Base-by-base conservation (phyloP, 2,329 filamentous ascomycete species). In the Coleophoma eucalyptorum region DNA sequence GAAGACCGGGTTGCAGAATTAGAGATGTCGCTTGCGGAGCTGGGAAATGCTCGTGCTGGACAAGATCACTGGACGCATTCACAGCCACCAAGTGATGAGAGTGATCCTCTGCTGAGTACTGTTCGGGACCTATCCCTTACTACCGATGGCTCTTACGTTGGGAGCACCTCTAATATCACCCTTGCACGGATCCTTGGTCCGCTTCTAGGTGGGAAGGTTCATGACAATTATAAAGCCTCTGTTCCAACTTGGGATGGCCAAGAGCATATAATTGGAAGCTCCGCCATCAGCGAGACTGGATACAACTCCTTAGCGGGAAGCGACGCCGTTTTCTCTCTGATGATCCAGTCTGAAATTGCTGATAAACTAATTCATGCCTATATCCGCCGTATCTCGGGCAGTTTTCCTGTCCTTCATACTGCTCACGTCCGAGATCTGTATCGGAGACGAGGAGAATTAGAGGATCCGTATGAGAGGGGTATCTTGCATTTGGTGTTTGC, bases 1-100 rank as follows among this genome's bases (percentile, higher is more conserved):
- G 50, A 55, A 43, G 48, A 55, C 19, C 53, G 53, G 11, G 50
- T 52, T 12, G 53, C 53, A 21, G 53, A 55, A 42, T 21, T 55
- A 5, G 53, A 55, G 34, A 52, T 42, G 21, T 21, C 47, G 7
- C 26, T 51, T 7, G 33, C 49, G 5, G 43, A 35, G 19, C 16
- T 26, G 8, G 52, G 49, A n/a, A 18, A 54, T 20, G 20, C n/a
- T 8, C 46, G 26, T 31, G 52, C 49, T 8, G 46, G 43, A 16
- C 32, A 48, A 34, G 53, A 55, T 38, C 53, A 55, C 35, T 55
- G 43, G 47, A 48, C 44, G 12, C n/a, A 34, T 10, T 20, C 16
- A n/a, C 16, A 18, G 8, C 12, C 10, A 3, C 15, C 33, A 1
- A 37, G 44, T 15, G 44, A 46, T 4, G 44, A 46, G 37, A 41